phyloP scores from a whole-genome alignment of 306 rosid species.

The Cyamopsis tetragonoloba region DNA sequence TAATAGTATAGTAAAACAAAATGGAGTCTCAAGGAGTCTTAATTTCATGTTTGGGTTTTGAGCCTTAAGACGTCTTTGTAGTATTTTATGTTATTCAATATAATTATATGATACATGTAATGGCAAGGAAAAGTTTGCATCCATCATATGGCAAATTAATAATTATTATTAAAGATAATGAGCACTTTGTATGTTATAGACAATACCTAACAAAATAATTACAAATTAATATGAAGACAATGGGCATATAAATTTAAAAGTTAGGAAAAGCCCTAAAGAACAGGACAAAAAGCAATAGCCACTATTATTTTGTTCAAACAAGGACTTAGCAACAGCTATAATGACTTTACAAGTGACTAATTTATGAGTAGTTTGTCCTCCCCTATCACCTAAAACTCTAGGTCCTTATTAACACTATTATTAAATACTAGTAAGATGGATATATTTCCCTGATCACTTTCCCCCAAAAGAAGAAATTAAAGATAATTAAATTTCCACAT shows the following conservation, averaged over 20 bases:
- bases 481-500: not conserved
- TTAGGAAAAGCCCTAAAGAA: conserved; percentile 20
- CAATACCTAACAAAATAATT: conserved; percentile 18
- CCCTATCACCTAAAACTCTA: not conserved
- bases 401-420: conserved; percentile 22
- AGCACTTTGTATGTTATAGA: conserved; percentile 19
- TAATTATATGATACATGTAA: not conserved
- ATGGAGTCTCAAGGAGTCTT: no score
- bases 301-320: conserved; percentile 29
- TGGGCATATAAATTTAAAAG: conserved; percentile 6
- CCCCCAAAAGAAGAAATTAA: no score
- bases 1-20: no score
- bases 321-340: conserved; percentile 37
- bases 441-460: not conserved
- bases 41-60: no score
- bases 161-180: conserved; percentile 21
- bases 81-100: no score
- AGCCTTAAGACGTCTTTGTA: no score
- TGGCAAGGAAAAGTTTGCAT: conserved; percentile 7
- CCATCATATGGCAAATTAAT: conserved; percentile 12
- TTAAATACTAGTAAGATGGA: not conserved
- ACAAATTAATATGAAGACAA: conserved; percentile 9
- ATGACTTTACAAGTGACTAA: conserved; percentile 17
- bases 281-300: conserved; percentile 35
- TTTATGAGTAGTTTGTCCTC: not conserved